Conservation (phyloP, 352 stramenopile species). For the Pythium grandisporangium region DNA sequence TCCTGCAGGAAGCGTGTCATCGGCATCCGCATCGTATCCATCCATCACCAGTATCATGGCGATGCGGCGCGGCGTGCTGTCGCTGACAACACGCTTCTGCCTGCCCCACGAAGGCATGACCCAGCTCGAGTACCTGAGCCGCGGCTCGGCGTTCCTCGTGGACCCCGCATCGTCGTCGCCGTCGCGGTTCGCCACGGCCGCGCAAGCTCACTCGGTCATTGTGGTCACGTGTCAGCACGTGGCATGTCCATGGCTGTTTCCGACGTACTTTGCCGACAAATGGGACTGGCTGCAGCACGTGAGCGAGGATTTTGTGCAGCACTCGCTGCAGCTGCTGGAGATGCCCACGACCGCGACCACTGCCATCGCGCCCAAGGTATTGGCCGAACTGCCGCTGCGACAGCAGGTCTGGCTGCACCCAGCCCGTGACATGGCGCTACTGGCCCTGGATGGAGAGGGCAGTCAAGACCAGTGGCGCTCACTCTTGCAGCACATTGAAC, state of each 20-base stretch:
- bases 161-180: conserved; percentile 8
- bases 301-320: conserved; percentile 57
- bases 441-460: conserved; percentile 33
- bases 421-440: conserved; percentile 46
- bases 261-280: conserved; percentile 62
- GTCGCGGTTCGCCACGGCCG: background rate
- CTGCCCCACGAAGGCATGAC: conserved; percentile 73
- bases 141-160: conserved; percentile 60
- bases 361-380: conserved; percentile 18
- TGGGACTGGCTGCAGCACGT: conserved; percentile 83
- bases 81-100: conserved; percentile 71
- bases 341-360: conserved; percentile 3
- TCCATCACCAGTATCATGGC: too few relatives aligned
- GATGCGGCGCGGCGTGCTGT: conserved; percentile 44
- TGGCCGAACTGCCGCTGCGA: conserved; percentile 46
- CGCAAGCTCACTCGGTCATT: conserved; percentile 1
- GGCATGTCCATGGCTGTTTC: conserved; percentile 73
- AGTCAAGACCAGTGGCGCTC: conserved; percentile 13
- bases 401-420: conserved; percentile 42
- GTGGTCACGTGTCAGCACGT: conserved; percentile 79
- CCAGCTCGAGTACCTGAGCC: conserved; percentile 66
- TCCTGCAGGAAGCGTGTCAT: too few relatives aligned
- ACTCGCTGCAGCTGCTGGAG: conserved; percentile 59
- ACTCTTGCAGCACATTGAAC: conserved; percentile 14
- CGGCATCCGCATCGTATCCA: too few relatives aligned